These are phyloP conservation scores for Mycena pura DNA, from an alignment of 768 basidiomycete species.

Conservation along the genomic window DNA sequence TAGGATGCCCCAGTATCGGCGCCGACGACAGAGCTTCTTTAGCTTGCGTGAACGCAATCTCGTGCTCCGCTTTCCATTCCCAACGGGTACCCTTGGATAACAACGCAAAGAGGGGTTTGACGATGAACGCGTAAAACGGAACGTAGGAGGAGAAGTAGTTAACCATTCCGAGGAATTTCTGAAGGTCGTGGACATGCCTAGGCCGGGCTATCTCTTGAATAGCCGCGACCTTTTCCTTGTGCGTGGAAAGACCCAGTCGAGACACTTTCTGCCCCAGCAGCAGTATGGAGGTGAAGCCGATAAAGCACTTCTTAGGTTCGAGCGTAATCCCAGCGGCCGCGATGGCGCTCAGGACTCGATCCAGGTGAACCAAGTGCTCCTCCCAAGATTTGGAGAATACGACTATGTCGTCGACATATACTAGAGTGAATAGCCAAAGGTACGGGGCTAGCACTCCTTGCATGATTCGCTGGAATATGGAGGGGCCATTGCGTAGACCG, in stretches of 20 bases:
- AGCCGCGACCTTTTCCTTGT: too few relatives aligned
- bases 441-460: too few relatives aligned
- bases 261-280: background rate
- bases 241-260: too few relatives aligned
- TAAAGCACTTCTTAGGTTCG: slow-evolving; percentile 32
- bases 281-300: slow-evolving; percentile 15
- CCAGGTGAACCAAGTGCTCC: too few relatives aligned
- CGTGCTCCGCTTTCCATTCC: background rate
- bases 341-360: slow-evolving; percentile 26
- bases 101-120: background rate
- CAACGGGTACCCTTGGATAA: background rate
- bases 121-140: slow-evolving; percentile 35
- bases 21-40: slow-evolving; percentile 10
- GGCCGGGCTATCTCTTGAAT: too few relatives aligned
- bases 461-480: too few relatives aligned
- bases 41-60: too few relatives aligned
- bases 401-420: too few relatives aligned
- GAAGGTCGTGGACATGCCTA: too few relatives aligned
- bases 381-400: too few relatives aligned
- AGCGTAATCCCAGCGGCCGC: slow-evolving; percentile 29
- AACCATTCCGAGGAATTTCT: slow-evolving; percentile 35
- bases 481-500: too few relatives aligned
- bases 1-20: background rate
- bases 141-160: slow-evolving; percentile 37
- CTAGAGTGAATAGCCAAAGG: too few relatives aligned